A percentile compares a stretch with the other conserved stretches of the same genome.
These are phyloP conservation scores for Xylariaceae sp. DNA, from an alignment of 2,329 filamentous ascomycete genomes.

Conservation along the genomic window DNA sequence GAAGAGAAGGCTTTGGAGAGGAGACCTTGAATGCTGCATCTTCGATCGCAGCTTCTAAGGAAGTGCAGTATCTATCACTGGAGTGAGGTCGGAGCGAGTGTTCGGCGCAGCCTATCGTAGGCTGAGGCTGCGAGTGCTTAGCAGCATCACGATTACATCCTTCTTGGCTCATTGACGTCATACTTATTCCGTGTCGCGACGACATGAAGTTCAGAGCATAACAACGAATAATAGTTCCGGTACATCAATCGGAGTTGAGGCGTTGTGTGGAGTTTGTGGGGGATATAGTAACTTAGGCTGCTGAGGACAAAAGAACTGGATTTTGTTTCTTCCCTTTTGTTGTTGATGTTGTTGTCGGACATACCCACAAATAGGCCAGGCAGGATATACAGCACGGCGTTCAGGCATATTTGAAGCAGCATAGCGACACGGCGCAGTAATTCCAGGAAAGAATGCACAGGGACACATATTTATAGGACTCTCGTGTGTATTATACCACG, in stretches of 20 bases:
- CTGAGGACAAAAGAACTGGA: neutral
- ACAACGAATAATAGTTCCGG: conserved; percentile 6
- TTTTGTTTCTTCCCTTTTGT: conserved; percentile 7
- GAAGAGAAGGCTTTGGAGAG: conserved; percentile 45
- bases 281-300: conserved; percentile 1
- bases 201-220: too few species aligned
- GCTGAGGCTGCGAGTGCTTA: neutral
- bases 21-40: conserved; percentile 17
- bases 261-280: conserved; percentile 10
- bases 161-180: conserved; percentile 19
- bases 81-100: neutral
- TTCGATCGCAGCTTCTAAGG: neutral
- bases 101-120: neutral
- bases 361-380: conserved; percentile 21
- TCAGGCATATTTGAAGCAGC: conserved; percentile 21
- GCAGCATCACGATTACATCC: conserved; percentile 5
- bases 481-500: conserved; percentile 13
- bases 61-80: neutral
- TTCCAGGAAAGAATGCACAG: conserved; percentile 20
- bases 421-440: conserved; percentile 23
- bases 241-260: conserved; percentile 23
- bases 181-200: conserved; percentile 6
- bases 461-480: conserved; percentile 17
- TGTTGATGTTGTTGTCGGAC: conserved; percentile 20
- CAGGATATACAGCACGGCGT: conserved; percentile 22